phyloP scores from a whole-genome alignment of 768 basidiomycete species.

The Dendrothele bispora region DNA sequence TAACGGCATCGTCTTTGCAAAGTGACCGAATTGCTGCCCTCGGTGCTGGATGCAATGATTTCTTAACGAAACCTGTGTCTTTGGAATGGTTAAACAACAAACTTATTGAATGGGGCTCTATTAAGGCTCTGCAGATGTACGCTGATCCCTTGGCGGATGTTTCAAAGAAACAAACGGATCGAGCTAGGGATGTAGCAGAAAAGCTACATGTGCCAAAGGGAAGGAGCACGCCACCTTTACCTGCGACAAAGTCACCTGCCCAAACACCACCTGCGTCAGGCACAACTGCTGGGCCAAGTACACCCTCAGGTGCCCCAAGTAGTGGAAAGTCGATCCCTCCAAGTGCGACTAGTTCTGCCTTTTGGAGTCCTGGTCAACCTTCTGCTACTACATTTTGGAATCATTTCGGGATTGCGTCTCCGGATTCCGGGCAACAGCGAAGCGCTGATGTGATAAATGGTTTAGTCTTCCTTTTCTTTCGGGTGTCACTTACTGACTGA shows the following conservation, averaged over 20 bases:
- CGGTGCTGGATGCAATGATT: slow-evolving; percentile 98
- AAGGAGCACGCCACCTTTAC: slow-evolving; percentile 29
- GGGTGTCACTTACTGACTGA: no score
- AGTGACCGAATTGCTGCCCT: slow-evolving; percentile 96
- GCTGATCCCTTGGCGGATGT: slow-evolving; percentile 73
- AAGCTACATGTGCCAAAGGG: slow-evolving; percentile 43
- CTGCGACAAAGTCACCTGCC: not conserved
- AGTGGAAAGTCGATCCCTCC: no score
- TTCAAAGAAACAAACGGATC: slow-evolving; percentile 36
- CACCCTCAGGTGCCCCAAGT: slow-evolving; percentile 1
- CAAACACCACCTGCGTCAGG: not conserved
- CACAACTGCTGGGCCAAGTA: not conserved
- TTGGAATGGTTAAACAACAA: slow-evolving; percentile 96
- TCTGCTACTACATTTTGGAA: slow-evolving; percentile 4
- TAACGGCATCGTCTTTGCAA: slow-evolving; percentile 95
- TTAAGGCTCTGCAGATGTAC: slow-evolving; percentile 93
- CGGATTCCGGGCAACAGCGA: no score
- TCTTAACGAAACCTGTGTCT: slow-evolving; percentile 95
- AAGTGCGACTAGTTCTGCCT: slow-evolving; percentile 2
- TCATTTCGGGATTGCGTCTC: slow-evolving; percentile 6
- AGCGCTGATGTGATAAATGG: no score
- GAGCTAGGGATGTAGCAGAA: slow-evolving; percentile 46
- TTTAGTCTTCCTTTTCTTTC: no score
- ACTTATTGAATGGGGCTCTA: slow-evolving; percentile 99
- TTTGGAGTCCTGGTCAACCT: slow-evolving; percentile 8